Conservation (phyloP, 2,329 filamentous ascomycete species). For the Fusarium algeriense region DNA sequence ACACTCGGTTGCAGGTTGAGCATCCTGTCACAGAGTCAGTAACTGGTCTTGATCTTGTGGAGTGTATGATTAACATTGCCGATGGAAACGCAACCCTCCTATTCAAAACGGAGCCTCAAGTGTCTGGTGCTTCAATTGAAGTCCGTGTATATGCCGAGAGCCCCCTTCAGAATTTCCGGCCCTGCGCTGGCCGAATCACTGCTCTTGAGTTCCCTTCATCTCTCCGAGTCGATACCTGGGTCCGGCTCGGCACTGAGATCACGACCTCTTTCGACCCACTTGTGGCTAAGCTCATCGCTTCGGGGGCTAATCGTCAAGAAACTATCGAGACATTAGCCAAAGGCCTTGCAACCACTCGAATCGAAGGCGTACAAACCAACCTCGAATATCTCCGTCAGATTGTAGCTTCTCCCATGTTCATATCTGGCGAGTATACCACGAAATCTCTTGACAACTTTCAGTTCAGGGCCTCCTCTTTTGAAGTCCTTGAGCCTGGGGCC, state of each 20-base stretch:
- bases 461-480: slow-evolving; percentile 47
- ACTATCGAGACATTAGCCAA: slow-evolving; percentile 72
- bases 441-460: slow-evolving; percentile 51
- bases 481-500: slow-evolving; percentile 53
- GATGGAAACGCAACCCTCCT: slow-evolving; percentile 14
- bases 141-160: slow-evolving; percentile 61
- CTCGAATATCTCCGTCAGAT: slow-evolving; percentile 51
- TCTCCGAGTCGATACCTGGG: slow-evolving; percentile 73
- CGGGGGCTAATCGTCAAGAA: slow-evolving; percentile 68
- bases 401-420: slow-evolving; percentile 47
- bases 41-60: slow-evolving; percentile 79
- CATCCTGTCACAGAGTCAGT: slow-evolving; percentile 76
- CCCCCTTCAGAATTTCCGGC: slow-evolving; percentile 68
- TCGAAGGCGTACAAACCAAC: slow-evolving; percentile 53
- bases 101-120: slow-evolving; percentile 21
- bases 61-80: slow-evolving; percentile 57
- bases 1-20: slow-evolving; percentile 63
- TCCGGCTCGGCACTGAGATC: slow-evolving; percentile 76
- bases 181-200: slow-evolving; percentile 70
- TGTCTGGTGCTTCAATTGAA: slow-evolving; percentile 54
- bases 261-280: slow-evolving; percentile 82
- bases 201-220: slow-evolving; percentile 66
- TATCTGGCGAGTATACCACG: slow-evolving; percentile 49
- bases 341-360: slow-evolving; percentile 65
- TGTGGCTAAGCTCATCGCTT: slow-evolving; percentile 80